These are phyloP conservation scores for Hibiscus trionum DNA, from an alignment of 345 rosid species.

Conservation along the genomic window DNA sequence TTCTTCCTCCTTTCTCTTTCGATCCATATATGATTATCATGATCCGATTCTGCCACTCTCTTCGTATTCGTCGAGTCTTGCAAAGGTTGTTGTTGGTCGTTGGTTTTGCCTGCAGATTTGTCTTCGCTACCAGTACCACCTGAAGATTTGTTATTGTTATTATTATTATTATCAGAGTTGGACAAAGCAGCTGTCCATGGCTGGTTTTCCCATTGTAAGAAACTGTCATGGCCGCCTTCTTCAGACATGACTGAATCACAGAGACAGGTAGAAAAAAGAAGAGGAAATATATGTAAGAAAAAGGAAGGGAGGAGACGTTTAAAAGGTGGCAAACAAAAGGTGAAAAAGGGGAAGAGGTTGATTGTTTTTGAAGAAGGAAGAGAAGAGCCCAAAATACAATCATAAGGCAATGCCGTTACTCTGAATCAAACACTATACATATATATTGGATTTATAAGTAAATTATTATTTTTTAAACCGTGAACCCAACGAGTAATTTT, in stretches of 20 bases:
- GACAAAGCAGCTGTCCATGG: conserved; percentile 25
- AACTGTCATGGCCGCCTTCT: conserved; percentile 6
- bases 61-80: neutral
- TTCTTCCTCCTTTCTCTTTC: conserved; percentile 81
- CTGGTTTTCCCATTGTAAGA: conserved; percentile 22
- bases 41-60: conserved; percentile 26
- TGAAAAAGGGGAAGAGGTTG: neutral
- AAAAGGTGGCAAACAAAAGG: conserved; percentile 13
- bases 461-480: too few species aligned
- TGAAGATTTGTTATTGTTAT: conserved; percentile 1
- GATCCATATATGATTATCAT: conserved; percentile 61
- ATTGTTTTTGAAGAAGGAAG: neutral
- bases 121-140: conserved; percentile 10
- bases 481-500: too few species aligned
- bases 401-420: conserved; percentile 61
- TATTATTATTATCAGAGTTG: conserved; percentile 22
- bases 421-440: conserved; percentile 4
- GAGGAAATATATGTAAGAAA: neutral
- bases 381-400: conserved; percentile 45
- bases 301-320: conserved; percentile 9
- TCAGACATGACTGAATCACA: conserved; percentile 11
- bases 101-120: neutral
- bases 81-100: neutral
- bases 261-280: neutral
- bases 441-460: neutral